Evolutionary conservation across 176 grass and related monocot genomes (phyloP).

Genomic region (Panicum miliaceum): DNA sequence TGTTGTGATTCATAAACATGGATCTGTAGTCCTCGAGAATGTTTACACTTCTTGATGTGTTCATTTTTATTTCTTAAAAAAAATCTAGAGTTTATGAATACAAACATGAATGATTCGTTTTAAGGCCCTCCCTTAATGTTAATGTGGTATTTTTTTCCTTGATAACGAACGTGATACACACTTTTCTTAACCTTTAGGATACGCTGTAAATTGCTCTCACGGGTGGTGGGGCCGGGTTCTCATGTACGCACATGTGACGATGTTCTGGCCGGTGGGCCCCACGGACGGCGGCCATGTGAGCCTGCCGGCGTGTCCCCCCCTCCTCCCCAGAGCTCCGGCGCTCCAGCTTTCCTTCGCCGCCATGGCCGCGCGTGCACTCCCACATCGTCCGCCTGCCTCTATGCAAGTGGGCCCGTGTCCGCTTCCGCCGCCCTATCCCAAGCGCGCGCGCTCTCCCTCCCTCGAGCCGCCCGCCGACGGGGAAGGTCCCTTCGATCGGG

Average conservation of each 20-base stretch:
- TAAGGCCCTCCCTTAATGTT: too few relatives aligned
- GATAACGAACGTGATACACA: too few relatives aligned
- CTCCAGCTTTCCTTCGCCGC: neutral
- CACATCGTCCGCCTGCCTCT: rapidly evolving
- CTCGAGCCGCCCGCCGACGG: too few relatives aligned
- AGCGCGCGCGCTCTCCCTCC: too few relatives aligned
- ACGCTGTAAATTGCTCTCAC: neutral
- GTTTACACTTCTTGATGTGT: too few relatives aligned
- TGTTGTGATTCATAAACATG: too few relatives aligned
- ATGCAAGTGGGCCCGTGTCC: neutral
- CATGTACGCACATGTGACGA: conserved; percentile 30
- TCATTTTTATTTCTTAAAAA: too few relatives aligned
- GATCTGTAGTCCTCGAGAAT: too few relatives aligned
- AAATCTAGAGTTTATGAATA: too few relatives aligned
- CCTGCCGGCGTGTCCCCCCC: conserved; percentile 36
- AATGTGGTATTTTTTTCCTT: too few relatives aligned
- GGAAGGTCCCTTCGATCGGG: too few relatives aligned
- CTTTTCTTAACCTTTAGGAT: neutral
- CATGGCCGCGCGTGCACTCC: neutral
- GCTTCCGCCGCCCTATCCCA: neutral
- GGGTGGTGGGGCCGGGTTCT: neutral
- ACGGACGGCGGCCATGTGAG: conserved; percentile 28
- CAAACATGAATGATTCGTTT: too few relatives aligned
- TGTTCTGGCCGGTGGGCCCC: conserved; percentile 10
- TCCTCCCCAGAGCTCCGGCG: neutral